Evolutionary conservation across 306 rosid species (phyloP), one percentile per base, ranked within the genome.

Genomic region (Malus domestica): DNA sequence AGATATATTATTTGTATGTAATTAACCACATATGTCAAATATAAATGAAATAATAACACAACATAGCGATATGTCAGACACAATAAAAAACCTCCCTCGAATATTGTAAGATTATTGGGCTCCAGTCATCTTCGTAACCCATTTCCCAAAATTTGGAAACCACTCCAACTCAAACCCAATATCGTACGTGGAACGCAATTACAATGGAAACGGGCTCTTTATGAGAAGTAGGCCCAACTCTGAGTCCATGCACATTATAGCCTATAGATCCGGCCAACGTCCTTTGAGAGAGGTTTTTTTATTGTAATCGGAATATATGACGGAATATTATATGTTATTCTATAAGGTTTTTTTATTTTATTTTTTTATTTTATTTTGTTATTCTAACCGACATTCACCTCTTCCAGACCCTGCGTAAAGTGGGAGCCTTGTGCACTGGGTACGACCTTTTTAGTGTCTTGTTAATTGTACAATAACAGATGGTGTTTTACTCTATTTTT

Each of bases 41-140:
- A 51, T 51, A 19, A 51, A 51, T 51, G 55, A 7, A 42, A 42
- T 42, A 42, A 42, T 42, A 42, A 42, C 45, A 42, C 12, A 42
- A 8, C 3, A 42, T 42, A 0, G 3, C 3, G 3, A 42, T 9
- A 2, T 1, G 3, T 1, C 20, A 1, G 0, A 1, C 6, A 15
- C 55, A 49, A 0, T 5, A 0, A 49, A 49, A 49, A 49, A 14
- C 6, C 55, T 51, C 18, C 15, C 20, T 1, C 18, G 8, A 51
- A 51, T 49, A 15, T 15, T 15, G 7, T 14, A 46, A 4, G 55
- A 51, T 42, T 42, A 42, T 0, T 42, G 12, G 12, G 45, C 55
- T 51, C 55, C 20, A 51, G 55, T 51, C 18, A 51, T 51, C 20
- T 51, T 51, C 20, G 8, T 16, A 51, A 15, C 8, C 20, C 55